phyloP scores from a whole-genome alignment of 2,329 filamentous ascomycete genomes.

The Stromatinia cepivora region DNA sequence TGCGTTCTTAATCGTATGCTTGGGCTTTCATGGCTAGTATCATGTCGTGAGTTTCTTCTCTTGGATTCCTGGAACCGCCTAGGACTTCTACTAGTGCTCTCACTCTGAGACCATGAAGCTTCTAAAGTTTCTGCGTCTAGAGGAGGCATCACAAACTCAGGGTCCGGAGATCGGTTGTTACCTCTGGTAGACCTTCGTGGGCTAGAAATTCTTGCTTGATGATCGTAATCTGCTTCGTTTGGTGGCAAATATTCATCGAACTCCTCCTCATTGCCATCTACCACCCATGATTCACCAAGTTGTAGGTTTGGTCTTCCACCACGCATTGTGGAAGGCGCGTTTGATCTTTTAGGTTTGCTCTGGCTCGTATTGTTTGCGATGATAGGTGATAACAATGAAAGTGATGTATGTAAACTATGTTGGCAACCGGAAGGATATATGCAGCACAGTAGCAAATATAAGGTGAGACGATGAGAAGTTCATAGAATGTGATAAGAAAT shows the following conservation, averaged over 20 bases:
- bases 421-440: neutral
- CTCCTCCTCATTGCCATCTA: slow-evolving; percentile 36
- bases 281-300: slow-evolving; percentile 41
- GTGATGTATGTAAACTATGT: neutral
- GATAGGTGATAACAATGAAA: neutral
- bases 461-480: neutral
- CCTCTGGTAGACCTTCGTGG: slow-evolving; percentile 31
- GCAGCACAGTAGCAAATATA: neutral
- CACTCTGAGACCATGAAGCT: slow-evolving; percentile 33
- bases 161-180: slow-evolving; percentile 37
- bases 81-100: slow-evolving; percentile 25
- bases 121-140: slow-evolving; percentile 38
- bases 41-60: slow-evolving; percentile 29
- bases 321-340: slow-evolving; percentile 26
- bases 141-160: slow-evolving; percentile 41
- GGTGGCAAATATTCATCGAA: slow-evolving; percentile 31
- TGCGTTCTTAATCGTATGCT: slow-evolving; percentile 30
- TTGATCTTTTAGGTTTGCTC: neutral
- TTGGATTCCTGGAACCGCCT: slow-evolving; percentile 31
- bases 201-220: slow-evolving; percentile 22
- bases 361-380: neutral
- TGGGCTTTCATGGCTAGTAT: slow-evolving; percentile 29
- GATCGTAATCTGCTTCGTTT: slow-evolving; percentile 28
- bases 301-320: slow-evolving; percentile 29
- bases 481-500: neutral